Conservation (phyloP, 371 early-diverging fungal genomes). For the Mucor velutinosus region DNA sequence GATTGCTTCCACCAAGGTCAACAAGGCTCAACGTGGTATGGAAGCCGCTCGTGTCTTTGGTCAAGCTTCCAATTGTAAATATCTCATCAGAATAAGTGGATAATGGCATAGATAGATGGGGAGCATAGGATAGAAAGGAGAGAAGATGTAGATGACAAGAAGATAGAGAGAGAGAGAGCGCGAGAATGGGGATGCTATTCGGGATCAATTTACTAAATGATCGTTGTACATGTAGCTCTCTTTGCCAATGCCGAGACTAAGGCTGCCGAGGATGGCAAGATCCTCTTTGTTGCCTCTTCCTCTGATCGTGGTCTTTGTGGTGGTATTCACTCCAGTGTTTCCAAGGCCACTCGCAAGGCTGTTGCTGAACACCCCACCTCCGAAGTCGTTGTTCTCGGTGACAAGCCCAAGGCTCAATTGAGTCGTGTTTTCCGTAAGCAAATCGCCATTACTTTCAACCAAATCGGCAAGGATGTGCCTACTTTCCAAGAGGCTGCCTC, state of each 20-base stretch:
- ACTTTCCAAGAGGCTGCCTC: conserved; percentile 88
- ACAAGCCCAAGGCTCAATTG: conserved; percentile 94
- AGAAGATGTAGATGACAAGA: not conserved
- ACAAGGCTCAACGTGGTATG: conserved; percentile 94
- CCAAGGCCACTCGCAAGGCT: conserved; percentile 80
- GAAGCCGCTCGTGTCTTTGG: conserved; percentile 91
- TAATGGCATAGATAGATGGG: conserved; percentile 5
- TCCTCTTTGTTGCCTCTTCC: conserved; percentile 81
- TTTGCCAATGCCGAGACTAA: conserved; percentile 78
- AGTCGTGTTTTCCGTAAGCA: conserved; percentile 73
- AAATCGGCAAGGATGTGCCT: conserved; percentile 89
- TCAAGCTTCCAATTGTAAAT: conserved; percentile 67
- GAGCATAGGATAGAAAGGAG: not conserved
- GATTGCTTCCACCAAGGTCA: conserved; percentile 99
- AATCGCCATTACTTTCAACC: conserved; percentile 84
- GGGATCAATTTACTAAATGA: not conserved
- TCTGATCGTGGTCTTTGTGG: conserved; percentile 99
- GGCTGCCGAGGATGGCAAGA: conserved; percentile 59
- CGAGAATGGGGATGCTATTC: not conserved
- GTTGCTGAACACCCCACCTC: conserved; percentile 59
- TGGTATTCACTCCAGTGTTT: conserved; percentile 96
- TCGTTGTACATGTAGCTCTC: conserved; percentile 58
- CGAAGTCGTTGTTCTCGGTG: conserved; percentile 81
- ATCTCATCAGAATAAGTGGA: not conserved
- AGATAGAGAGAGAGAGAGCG: not conserved